Conservation (phyloP, 192 early-diverging fungal genomes). For the Diversispora epigaea region DNA sequence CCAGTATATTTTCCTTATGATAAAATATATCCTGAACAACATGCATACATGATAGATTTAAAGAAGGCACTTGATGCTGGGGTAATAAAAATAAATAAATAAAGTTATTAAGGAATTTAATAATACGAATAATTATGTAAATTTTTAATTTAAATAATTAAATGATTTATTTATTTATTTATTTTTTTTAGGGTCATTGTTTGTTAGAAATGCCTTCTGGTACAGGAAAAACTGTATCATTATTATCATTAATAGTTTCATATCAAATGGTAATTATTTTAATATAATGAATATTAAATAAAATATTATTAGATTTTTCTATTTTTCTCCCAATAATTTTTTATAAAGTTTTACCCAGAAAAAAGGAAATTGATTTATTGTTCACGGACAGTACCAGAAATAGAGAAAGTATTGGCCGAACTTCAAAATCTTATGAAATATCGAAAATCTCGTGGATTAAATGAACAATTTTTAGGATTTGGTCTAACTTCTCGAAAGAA, state of each 20-base stretch:
- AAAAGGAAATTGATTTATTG: slow-evolving; percentile 99
- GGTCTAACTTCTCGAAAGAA: slow-evolving; percentile 94
- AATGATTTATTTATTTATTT: background rate
- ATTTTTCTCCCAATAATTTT: background rate
- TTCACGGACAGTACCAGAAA: slow-evolving; percentile 99
- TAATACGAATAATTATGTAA: background rate
- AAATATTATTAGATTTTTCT: slow-evolving; percentile 4
- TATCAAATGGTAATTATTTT: slow-evolving; percentile 76
- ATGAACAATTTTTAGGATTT: slow-evolving; percentile 85
- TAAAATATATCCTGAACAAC: slow-evolving; percentile 99
- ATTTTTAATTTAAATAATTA: no score
- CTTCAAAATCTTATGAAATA: slow-evolving; percentile 89
- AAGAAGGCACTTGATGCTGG: slow-evolving; percentile 90
- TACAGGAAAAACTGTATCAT: slow-evolving; percentile 96
- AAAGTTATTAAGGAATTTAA: no score
- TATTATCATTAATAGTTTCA: slow-evolving; percentile 92
- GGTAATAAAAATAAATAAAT: slow-evolving; percentile 39
- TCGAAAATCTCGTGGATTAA: slow-evolving; percentile 62
- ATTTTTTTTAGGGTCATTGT: slow-evolving; percentile 75
- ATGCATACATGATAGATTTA: slow-evolving; percentile 95
- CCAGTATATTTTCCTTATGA: slow-evolving; percentile 98
- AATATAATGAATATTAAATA: background rate
- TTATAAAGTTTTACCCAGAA: slow-evolving; percentile 70
- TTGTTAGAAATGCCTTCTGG: slow-evolving; percentile 99
- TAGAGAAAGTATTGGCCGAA: slow-evolving; percentile 98